Base-by-base conservation (phyloP, 106 monocot species). In the Amphibolis antarctica region DNA sequence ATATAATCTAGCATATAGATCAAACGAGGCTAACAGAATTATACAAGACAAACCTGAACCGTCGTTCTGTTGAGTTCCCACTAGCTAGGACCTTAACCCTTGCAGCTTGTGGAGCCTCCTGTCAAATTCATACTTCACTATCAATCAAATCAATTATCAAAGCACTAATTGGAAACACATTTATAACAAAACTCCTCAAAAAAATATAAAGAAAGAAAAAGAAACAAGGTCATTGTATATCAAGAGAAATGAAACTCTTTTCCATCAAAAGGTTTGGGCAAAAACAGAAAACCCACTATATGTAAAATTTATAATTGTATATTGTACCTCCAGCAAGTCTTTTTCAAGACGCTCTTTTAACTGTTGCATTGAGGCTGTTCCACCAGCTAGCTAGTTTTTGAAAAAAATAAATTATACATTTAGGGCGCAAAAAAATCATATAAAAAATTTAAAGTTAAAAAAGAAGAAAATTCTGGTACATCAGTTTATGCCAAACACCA, bases 291-390 rank as follows among this genome's bases (percentile, higher is more conserved):
- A 61, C 0, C 11, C 13, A n/a, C n/a, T n/a, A n/a, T n/a, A n/a
- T n/a, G n/a, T n/a, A n/a, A n/a, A n/a, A n/a, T n/a, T n/a, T 53
- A 11, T 53, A 53, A 10, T 57, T 57, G 57, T 57, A 28, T 26
- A 29, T 14, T 6, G 26, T 57, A 94, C 93, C 93, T 94, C 93
- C 58, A 94, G 81, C 67, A 94, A 77, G 66, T 94, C 93, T 66
- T 94, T 94, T 63, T 94, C 93, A 52, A 94, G 86, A 25, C 93
- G 78, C 76, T 94, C 93, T 36, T 94, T 94, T 56, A 94, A 65
- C 70, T 94, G 93, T 70, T 86, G 89, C 79, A 94, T 86, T 70
- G 93, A 94, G 79, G 93, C 89, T 56, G 93, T 86, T 46, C 93
- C 89, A 61, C 93, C 93, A 68, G 93, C 76, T 75, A 94, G 89